Conservation (phyloP, 352 stramenopile genomes). For the Blastocystis sp. region DNA sequence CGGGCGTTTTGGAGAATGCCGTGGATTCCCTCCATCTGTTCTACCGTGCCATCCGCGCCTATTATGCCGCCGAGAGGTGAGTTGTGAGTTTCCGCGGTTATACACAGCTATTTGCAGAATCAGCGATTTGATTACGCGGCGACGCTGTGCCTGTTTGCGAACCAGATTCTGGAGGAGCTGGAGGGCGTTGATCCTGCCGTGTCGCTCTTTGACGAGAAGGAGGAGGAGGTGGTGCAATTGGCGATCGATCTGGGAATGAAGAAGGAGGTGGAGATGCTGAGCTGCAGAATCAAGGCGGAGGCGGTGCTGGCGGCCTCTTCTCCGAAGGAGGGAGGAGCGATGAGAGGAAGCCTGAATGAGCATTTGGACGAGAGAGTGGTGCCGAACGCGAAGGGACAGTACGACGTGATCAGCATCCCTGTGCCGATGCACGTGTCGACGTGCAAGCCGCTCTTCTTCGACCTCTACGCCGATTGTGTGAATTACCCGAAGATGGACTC, state of each 20-base stretch:
- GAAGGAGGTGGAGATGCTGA: slow-evolving; percentile 17
- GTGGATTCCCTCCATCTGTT: slow-evolving; percentile 7
- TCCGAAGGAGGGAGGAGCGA: background rate
- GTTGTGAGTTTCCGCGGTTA: no score
- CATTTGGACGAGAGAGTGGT: background rate
- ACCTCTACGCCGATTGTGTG: slow-evolving; percentile 49
- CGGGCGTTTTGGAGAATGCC: background rate
- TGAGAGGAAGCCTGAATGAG: background rate
- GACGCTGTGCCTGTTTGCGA: slow-evolving; percentile 15
- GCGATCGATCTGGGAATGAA: background rate
- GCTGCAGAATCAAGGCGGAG: slow-evolving; percentile 13
- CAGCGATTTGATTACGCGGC: slow-evolving; percentile 16
- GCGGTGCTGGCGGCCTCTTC: background rate
- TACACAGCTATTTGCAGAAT: background rate
- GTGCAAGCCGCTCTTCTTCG: slow-evolving; percentile 65
- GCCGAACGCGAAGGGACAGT: background rate
- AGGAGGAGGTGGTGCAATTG: background rate
- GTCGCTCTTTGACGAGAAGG: background rate
- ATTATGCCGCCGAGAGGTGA: background rate
- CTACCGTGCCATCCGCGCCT: slow-evolving; percentile 12
- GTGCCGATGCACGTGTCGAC: slow-evolving; percentile 19
- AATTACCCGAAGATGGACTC: slow-evolving; percentile 9
- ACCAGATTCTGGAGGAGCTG: slow-evolving; percentile 35
- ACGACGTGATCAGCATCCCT: slow-evolving; percentile 12
- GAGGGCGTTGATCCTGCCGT: no score